Base-by-base conservation (phyloP, 2,329 filamentous ascomycete genomes). In the Lachnellula arida region DNA sequence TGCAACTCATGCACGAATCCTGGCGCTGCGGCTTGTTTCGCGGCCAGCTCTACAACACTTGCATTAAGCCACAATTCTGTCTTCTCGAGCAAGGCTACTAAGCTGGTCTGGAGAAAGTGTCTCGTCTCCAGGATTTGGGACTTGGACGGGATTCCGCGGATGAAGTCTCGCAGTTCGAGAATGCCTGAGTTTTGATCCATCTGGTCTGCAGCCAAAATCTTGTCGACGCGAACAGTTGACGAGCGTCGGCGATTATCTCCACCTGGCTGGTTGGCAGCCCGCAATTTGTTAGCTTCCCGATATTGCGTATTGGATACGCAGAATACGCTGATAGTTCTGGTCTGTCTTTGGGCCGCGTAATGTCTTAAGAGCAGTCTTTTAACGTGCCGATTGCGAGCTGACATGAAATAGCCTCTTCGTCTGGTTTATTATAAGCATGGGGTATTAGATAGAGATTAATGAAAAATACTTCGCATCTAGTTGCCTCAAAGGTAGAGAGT, bases 1-100 rank as follows among this genome's bases (percentile, higher is more conserved):
- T 60, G 48, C n/a, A 57, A 32, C 46, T 49, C 43, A 11, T 25
- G 19, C 6, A 60, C 46, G 42, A 53, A 37, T 32, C 37, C 46
- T 34, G 53, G 46, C 9, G 55, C 51, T 35, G 35, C 55, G 15
- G 44, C 39, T 44, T 39, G 23, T n/a, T 35, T 44, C 3, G 51
- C 55, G 11, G 42, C 55, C 39, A 50, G 43, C 15, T 12, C 48
- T 12, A 23, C 34, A 34, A 53, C 49, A 25, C 43, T 54, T 1
- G 57, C 55, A 48, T 55, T 58, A n/a, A 57, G 56, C 55, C 51
- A 60, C 40, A 60, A 22, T n/a, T 52, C 49, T 46, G 42, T 51
- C 42, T 57, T 51, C 25, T 60, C 43, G 46, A 60, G 15, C 14
- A 60, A 43, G 22, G 47, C 44, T 3, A 59, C 32, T 5, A 59